These are phyloP conservation scores for Fagopyrum esculentum DNA, from an alignment of 148 eudicot genomes.

Conservation along the genomic window DNA sequence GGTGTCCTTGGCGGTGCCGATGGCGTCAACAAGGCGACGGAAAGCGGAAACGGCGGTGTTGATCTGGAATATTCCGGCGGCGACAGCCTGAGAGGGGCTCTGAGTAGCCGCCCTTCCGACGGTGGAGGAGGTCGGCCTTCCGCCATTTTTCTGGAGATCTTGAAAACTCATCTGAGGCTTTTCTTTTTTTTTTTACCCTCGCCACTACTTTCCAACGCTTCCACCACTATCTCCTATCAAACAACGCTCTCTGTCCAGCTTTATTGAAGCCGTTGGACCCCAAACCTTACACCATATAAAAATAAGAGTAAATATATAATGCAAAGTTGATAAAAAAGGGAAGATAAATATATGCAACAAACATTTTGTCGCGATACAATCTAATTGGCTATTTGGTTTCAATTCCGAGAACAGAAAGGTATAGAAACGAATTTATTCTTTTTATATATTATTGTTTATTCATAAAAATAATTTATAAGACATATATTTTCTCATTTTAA, in stretches of 20 bases:
- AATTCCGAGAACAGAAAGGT: too few species aligned
- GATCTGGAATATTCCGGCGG: constrained; percentile 62
- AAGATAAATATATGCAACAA: too few species aligned
- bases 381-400: too few species aligned
- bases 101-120: constrained; percentile 19
- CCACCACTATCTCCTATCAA: not conserved
- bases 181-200: not conserved
- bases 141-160: constrained; percentile 40
- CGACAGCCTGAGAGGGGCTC: constrained; percentile 44
- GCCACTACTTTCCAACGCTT: constrained; percentile 8
- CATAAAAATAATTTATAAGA: too few species aligned
- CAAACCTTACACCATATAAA: not conserved
- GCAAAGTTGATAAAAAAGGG: not conserved
- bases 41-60: constrained; percentile 50
- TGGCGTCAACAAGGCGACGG: constrained; percentile 48
- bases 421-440: too few species aligned
- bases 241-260: constrained; percentile 10
- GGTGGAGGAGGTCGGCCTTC: constrained; percentile 26
- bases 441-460: too few species aligned
- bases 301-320: not conserved
- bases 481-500: too few species aligned
- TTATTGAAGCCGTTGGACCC: constrained; percentile 8
- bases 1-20: constrained; percentile 58
- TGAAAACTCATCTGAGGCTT: constrained; percentile 43
- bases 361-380: too few species aligned